Evolutionary conservation across 495 filamentous ascomycete genomes (phyloP), one percentile per base, ranked within the genome.

Genomic region (Penicillium egyptiacum): DNA sequence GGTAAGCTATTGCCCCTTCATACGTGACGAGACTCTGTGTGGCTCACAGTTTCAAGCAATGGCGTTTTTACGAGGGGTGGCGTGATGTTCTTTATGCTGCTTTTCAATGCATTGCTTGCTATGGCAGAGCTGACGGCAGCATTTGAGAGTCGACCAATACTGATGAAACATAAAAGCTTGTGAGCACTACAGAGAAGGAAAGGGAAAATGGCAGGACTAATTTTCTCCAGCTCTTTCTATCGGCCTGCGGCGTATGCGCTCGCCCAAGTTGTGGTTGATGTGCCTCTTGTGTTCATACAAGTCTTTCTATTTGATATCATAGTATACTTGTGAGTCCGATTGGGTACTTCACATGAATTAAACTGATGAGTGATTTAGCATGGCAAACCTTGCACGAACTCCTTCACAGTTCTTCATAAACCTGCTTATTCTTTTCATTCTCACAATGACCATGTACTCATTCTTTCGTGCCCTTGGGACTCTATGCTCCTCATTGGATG

Each of bases 331-430:
- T 75, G 53, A 23, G 73, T 48, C 6, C 30, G 7, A 16, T 7
- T 12, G 12, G 6, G 1, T 19, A 14, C 0, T 1, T 9, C 17
- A 2, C 5, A n/a, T 49, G 3, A 4, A 40, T 47, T 7, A 19
- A 49, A 25, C 67, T 75, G 12, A 75, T 40, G 5, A 31, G 31
- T 20, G 19, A 9, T 43, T 1, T 65, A 81, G 77, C 54, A 79
- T 83, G 77, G 57, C 83, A 8, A 81, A 83, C 25, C 82, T 96
- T 12, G 73, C 81, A 26, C 74, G 84, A 25, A 86, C 86, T 1
- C 73, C 90, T 5, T 89, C 87, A 3, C 88, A 92, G 53, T 96
- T 95, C 72, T 95, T 96, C 70, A 95, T 92, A 58, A 83, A 78
- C 41, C 67, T 88, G 4, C 71, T 93, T 3, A 81, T 90, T 54